Evolutionary conservation across 306 rosid genomes (phyloP).

Genomic region (Styphnolobium japonicum): DNA sequence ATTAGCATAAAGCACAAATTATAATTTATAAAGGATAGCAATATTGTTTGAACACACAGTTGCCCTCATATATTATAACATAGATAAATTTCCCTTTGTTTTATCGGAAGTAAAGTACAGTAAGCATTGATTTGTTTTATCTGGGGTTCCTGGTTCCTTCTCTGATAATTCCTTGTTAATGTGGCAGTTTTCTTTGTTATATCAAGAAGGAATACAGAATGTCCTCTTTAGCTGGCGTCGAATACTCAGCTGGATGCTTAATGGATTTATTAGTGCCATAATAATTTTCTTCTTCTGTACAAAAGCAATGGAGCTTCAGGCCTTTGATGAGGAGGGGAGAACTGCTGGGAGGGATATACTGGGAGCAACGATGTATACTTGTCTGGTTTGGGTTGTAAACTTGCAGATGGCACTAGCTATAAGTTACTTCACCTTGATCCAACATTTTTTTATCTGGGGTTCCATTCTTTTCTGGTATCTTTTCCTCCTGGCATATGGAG

Average conservation of each 20-base stretch:
- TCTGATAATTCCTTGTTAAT: slow-evolving; percentile 22
- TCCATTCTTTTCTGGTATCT: slow-evolving; percentile 76
- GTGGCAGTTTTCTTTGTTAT: slow-evolving; percentile 83
- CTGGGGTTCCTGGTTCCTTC: background rate
- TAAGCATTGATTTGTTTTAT: background rate
- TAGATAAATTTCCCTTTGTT: background rate
- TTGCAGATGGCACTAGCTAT: slow-evolving; percentile 83
- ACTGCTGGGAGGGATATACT: slow-evolving; percentile 80
- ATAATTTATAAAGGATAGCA: background rate
- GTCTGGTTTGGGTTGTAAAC: slow-evolving; percentile 93
- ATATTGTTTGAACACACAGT: background rate
- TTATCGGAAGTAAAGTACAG: background rate
- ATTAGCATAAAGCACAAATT: background rate
- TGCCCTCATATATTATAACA: background rate
- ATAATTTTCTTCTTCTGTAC: slow-evolving; percentile 84
- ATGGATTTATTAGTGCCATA: slow-evolving; percentile 65
- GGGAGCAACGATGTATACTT: slow-evolving; percentile 80
- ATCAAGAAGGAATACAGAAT: slow-evolving; percentile 96
- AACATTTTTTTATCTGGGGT: slow-evolving; percentile 90
- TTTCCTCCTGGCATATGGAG: slow-evolving; percentile 70
- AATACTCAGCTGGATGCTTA: slow-evolving; percentile 85
- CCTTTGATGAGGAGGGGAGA: slow-evolving; percentile 66
- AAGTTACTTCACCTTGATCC: slow-evolving; percentile 90
- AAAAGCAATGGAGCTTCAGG: slow-evolving; percentile 58
- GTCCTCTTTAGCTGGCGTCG: slow-evolving; percentile 90